Evolutionary conservation across 768 basidiomycete genomes (phyloP).

Genomic region (Ephemerocybe angulata): DNA sequence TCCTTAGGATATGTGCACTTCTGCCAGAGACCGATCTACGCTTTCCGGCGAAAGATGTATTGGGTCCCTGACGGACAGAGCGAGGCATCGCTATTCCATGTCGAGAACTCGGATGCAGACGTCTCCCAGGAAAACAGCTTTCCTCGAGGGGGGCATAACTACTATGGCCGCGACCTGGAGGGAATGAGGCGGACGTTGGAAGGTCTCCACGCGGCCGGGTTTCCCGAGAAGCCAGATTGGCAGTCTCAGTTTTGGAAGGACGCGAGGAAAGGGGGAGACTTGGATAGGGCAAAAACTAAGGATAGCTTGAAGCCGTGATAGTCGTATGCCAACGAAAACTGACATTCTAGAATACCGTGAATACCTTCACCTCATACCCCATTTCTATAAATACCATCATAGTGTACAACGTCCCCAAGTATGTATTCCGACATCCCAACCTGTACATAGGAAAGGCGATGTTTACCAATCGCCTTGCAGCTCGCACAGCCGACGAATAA

Average conservation of each 20-base stretch:
- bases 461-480: slow-evolving; percentile 1
- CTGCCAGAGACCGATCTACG: slow-evolving; percentile 44
- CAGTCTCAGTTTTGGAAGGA: background rate
- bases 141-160: slow-evolving; percentile 52
- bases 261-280: background rate
- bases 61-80: slow-evolving; percentile 40
- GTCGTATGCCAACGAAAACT: background rate
- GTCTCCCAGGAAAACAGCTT: background rate
- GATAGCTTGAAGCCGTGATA: background rate
- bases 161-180: slow-evolving; percentile 56
- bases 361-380: too few species aligned
- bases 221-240: background rate
- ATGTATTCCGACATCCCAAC: background rate
- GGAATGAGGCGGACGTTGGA: slow-evolving; percentile 11
- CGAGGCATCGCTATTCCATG: slow-evolving; percentile 44
- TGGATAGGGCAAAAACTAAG: background rate
- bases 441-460: background rate
- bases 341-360: too few species aligned
- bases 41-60: slow-evolving; percentile 44
- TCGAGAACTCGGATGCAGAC: slow-evolving; percentile 4
- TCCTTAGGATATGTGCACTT: slow-evolving; percentile 51
- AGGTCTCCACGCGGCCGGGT: background rate
- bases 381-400: background rate
- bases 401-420: background rate
- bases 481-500: background rate